phyloP scores from a whole-genome alignment of 495 filamentous ascomycete species.

The Daldinia childiae region DNA sequence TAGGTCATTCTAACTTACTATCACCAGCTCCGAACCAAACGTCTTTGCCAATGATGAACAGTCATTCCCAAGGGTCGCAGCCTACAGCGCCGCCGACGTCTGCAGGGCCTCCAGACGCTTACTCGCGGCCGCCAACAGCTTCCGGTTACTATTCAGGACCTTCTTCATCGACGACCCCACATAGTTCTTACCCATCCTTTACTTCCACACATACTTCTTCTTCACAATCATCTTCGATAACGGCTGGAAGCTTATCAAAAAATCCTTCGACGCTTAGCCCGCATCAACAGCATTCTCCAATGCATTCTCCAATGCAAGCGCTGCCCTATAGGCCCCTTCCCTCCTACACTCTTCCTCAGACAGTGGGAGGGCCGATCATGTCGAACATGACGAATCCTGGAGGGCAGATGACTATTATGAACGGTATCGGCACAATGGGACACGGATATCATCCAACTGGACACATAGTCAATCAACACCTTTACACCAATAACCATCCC shows the following conservation, averaged over 20 bases:
- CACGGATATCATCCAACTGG: conserved; percentile 60
- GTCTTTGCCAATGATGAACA: conserved; percentile 42
- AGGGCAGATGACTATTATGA: conserved; percentile 73
- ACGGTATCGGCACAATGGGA: conserved; percentile 61
- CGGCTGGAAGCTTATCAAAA: conserved; percentile 61
- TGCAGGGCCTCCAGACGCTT: conserved; percentile 67
- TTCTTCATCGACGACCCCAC: conserved; percentile 71
- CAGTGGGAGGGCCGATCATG: conserved; percentile 75
- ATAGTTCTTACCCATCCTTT: conserved; percentile 64
- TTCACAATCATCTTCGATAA: conserved; percentile 67
- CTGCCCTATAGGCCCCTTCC: conserved; percentile 44
- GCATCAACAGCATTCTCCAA: conserved; percentile 56
- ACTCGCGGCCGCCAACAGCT: conserved; percentile 56
- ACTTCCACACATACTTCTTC: conserved; percentile 61
- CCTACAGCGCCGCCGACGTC: conserved; percentile 68
- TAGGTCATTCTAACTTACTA: conserved; percentile 43
- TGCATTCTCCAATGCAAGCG: conserved; percentile 60
- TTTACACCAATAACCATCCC: conserved; percentile 62
- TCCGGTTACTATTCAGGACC: neutral
- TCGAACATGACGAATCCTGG: conserved; percentile 80
- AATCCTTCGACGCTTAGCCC: conserved; percentile 65
- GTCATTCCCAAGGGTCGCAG: conserved; percentile 56
- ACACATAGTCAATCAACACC: conserved; percentile 65
- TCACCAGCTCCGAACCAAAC: conserved; percentile 39
- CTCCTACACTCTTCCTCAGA: conserved; percentile 18